A percentile compares a stretch with the other conserved stretches of the same genome.
phyloP scores from a whole-genome alignment of 768 basidiomycete species.

The Boletus sp. region DNA sequence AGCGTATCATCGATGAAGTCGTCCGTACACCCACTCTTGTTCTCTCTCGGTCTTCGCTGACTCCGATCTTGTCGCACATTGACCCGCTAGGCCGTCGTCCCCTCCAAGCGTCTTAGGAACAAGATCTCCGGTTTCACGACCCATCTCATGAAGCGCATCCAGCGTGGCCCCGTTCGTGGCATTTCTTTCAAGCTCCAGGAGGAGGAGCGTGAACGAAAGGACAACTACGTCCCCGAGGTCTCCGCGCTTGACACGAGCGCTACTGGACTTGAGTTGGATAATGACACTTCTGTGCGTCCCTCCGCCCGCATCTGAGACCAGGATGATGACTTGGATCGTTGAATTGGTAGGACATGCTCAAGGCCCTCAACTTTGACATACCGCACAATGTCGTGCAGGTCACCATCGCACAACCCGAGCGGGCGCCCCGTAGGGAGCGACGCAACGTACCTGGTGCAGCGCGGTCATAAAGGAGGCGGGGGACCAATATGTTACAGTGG shows the following conservation, averaged over 20 bases:
- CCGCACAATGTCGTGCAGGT: constrained; percentile 67
- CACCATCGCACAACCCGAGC: constrained; percentile 64
- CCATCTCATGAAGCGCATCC: constrained; percentile 99
- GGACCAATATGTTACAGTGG: background rate
- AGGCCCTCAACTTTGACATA: constrained; percentile 93
- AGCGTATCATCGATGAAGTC: constrained; percentile 97
- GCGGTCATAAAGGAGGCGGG: constrained; percentile 33
- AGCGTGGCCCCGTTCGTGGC: constrained; percentile 95
- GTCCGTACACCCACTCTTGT: constrained; percentile 45
- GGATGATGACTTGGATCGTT: background rate
- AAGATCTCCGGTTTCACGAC: constrained; percentile 99
- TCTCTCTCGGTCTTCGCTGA: background rate
- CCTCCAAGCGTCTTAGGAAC: constrained; percentile 98
- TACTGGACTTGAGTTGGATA: constrained; percentile 82
- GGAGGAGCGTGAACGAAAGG: constrained; percentile 98
- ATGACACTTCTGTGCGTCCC: constrained; percentile 82
- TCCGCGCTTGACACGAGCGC: constrained; percentile 86
- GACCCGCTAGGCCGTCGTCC: constrained; percentile 72
- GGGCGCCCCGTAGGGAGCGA: constrained; percentile 70
- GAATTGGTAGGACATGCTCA: constrained; percentile 71
- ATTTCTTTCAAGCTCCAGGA: constrained; percentile 99
- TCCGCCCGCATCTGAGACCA: background rate
- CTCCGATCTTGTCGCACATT: background rate
- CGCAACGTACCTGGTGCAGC: constrained; percentile 82
- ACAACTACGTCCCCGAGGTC: constrained; percentile 98